Base-by-base conservation (phyloP, 805 yeast species). In the Zygotorulaspora danielsina region DNA sequence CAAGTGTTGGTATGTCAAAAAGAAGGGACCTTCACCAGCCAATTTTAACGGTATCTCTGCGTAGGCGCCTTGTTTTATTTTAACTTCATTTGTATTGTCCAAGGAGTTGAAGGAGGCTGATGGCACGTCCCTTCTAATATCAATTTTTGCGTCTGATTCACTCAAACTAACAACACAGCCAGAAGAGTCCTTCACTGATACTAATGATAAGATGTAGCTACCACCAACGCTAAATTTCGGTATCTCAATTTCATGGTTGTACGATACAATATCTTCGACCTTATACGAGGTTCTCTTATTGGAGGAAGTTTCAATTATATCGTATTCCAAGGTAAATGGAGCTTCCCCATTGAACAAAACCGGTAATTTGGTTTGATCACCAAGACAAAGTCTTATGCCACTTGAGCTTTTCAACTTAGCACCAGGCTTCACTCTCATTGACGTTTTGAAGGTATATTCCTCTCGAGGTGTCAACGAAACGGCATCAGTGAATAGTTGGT, bases 91-190 rank as follows among this genome's bases (percentile, higher is more conserved):
- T 3, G 68, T 64, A n/a, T 67, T 67, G 15, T 64, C 49, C 19
- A 38, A 13, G 3, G 68, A 57, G 32, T 66, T 64, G 48, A 79
- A 75, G 1, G 65, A 65, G 4, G 73, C 78, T 4, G 66, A 59
- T 16, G 97, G 95, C 2, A 80, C 64, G 39, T 81, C 85, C 36
- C 78, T 67, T 51, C 89, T 75, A 1, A 88, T 88, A 20, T 71
- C 69, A n/a, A 93, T 67, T 18, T 64, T 71, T 11, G 78, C 78
- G 46, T 84, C 89, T 16, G 75, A 73, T 13, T 74, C 77, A 32
- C 77, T 73, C 41, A 84, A 64, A 9, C 76, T 77, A n/a, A 85
- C 90, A 15, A 73, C 70, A 64, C 99, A 93, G 1, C 80, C 79
- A 8, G 84, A 75, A n/a, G 76, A 71, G 57, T 93, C 99, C 16